phyloP scores from a whole-genome alignment of 148 eudicot genomes.

The Nyssa sinensis region DNA sequence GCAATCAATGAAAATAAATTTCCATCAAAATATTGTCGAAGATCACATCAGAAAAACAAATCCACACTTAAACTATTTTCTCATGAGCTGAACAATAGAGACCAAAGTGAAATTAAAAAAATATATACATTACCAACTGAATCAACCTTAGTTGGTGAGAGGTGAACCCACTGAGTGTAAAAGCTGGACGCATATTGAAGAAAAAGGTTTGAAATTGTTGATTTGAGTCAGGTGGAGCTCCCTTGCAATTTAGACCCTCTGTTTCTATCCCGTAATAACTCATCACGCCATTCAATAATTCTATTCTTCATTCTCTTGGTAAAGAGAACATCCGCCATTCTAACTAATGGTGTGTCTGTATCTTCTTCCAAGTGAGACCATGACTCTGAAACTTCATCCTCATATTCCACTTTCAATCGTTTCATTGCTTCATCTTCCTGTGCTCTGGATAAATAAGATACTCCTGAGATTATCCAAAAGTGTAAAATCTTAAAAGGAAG shows the following conservation, averaged over 20 bases:
- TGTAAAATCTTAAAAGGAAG: slow-evolving; percentile 41
- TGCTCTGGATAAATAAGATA: slow-evolving; percentile 98
- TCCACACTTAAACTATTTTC: neutral
- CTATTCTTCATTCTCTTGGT: slow-evolving; percentile 75
- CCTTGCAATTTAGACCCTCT: slow-evolving; percentile 30
- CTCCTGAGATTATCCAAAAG: slow-evolving; percentile 75
- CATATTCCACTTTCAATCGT: slow-evolving; percentile 40
- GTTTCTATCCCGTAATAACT: slow-evolving; percentile 41
- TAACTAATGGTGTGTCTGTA: slow-evolving; percentile 43
- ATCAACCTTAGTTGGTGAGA: slow-evolving; percentile 83
- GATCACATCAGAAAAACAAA: neutral
- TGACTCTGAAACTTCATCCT: slow-evolving; percentile 34
- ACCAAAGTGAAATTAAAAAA: neutral
- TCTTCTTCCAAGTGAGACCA: slow-evolving; percentile 32
- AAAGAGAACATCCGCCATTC: slow-evolving; percentile 74
- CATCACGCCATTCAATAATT: slow-evolving; percentile 68
- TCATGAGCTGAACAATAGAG: neutral
- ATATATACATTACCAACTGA: slow-evolving; percentile 63
- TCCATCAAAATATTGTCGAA: neutral
- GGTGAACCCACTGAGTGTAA: slow-evolving; percentile 67
- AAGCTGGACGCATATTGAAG: slow-evolving; percentile 78
- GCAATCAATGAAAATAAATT: neutral
- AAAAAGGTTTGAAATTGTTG: slow-evolving; percentile 64
- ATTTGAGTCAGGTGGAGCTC: slow-evolving; percentile 34
- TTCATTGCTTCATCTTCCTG: slow-evolving; percentile 77